Base-by-base conservation (phyloP, 2,329 filamentous ascomycete species). In the Diaporthe amygdali region DNA sequence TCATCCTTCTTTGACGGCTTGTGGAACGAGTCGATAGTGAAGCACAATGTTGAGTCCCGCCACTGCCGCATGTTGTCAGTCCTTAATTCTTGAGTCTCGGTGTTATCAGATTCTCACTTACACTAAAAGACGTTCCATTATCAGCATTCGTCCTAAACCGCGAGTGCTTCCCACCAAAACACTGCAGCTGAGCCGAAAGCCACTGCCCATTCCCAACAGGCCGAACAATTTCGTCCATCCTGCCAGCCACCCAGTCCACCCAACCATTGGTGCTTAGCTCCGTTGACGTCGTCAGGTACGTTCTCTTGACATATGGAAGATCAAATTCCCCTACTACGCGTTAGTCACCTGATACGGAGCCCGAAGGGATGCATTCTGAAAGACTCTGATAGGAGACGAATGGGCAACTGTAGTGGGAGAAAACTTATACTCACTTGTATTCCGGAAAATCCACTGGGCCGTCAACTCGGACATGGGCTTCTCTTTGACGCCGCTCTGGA, bases 251-350 rank as follows among this genome's bases (percentile, higher is more conserved):
- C 78, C 79, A 82, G 10, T 81, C 74, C 9, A 81, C 78, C 84
- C 84, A 86, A 4, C 78, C 77, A 59, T 83, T 80, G 44, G 77
- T 77, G 0, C 67, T 75, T 10, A 87, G 80, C 1, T 80, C 83
- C 25, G 76, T 82, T 15, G 84, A 85, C 12, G 79, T 80, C 25
- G 84, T 87, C 25, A 79, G 63, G 69, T 85, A 84, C 2, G 84
- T 84, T 9, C 84, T 81, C 78, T 87, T 87, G 59, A 83, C 79
- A 68, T 87, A 87, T 0, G 85, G 85, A 27, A 83, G 81, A 34
- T 85, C 81, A 69, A 86, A 87, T 74, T 87, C 84, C 46, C n/a
- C n/a, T n/a, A n/a, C n/a, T n/a, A n/a, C n/a, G n/a, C n/a, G n/a
- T n/a, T n/a, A n/a, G n/a, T n/a, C n/a, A n/a, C n/a, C n/a, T n/a